Evolutionary conservation across 129 eudicot genomes (phyloP).

Genomic region (Flaveria linearis): DNA sequence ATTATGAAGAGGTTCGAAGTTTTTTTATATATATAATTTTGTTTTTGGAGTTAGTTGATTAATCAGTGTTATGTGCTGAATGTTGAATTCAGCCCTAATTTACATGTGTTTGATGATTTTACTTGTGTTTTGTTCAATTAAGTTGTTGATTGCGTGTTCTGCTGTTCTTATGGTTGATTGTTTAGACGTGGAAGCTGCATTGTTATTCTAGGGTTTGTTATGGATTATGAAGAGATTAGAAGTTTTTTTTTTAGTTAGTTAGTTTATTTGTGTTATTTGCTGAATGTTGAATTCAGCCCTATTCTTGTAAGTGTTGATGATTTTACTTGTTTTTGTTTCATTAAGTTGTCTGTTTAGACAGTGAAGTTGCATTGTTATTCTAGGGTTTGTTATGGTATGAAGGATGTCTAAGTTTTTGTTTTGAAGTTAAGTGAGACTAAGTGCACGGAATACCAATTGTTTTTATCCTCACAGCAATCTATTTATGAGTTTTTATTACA

Average conservation of each 20-base stretch:
- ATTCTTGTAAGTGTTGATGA: not conserved
- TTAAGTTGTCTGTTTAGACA: too few species aligned
- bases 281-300: not conserved
- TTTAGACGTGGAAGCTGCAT: constrained; percentile 22
- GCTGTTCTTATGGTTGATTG: constrained; percentile 16
- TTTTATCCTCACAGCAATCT: not conserved
- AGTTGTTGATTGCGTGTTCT: constrained; percentile 14
- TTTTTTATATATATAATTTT: not conserved
- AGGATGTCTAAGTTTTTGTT: not conserved
- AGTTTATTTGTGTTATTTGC: not conserved
- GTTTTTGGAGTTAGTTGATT: constrained; percentile 10
- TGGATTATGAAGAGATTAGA: not conserved
- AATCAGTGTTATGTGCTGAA: constrained; percentile 1
- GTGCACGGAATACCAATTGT: not conserved
- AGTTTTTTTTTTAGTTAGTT: not conserved
- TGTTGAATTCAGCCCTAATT: not conserved
- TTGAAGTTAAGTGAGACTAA: not conserved
- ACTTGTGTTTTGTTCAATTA: constrained; percentile 8
- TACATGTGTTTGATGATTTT: not conserved
- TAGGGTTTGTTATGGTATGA: constrained; percentile 10
- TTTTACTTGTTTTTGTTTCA: not conserved
- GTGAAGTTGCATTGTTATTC: too few species aligned
- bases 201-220: constrained; percentile 28
- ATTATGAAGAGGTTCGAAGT: not conserved
- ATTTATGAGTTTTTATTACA: not conserved